Conservation (phyloP, 768 basidiomycete species). For the Xerocomellus intermedius region DNA sequence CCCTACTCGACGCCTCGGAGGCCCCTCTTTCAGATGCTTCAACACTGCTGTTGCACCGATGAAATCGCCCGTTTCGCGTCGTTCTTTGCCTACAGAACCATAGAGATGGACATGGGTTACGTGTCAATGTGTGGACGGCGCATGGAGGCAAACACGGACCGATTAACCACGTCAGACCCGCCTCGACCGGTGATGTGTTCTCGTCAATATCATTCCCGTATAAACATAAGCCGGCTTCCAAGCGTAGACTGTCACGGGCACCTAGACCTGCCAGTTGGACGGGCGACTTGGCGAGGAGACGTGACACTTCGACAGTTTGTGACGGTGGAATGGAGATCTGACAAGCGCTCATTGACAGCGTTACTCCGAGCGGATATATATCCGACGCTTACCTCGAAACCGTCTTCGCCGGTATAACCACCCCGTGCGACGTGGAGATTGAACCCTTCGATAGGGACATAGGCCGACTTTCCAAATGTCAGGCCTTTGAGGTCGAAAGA, state of each 20-base stretch:
- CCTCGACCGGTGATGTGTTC: conserved; percentile 82
- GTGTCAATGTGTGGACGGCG: too few relatives aligned
- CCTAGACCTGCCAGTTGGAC: conserved; percentile 89
- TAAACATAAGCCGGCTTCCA: conserved; percentile 96
- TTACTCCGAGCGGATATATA: neutral
- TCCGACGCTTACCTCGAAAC: conserved; percentile 70
- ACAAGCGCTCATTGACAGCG: neutral
- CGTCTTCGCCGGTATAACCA: conserved; percentile 98
- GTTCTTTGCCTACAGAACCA: conserved; percentile 65
- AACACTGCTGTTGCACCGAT: conserved; percentile 76
- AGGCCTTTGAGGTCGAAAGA: conserved; percentile 70
- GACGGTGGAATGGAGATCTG: conserved; percentile 88
- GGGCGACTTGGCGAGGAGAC: conserved; percentile 53
- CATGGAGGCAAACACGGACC: conserved; percentile 45
- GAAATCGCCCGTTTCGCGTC: conserved; percentile 68
- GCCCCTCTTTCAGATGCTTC: conserved; percentile 77
- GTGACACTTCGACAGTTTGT: conserved; percentile 69
- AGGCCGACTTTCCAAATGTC: conserved; percentile 84
- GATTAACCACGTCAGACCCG: conserved; percentile 90
- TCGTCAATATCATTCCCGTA: conserved; percentile 96
- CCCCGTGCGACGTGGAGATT: conserved; percentile 84
- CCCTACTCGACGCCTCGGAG: conserved; percentile 76
- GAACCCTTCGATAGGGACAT: conserved; percentile 63
- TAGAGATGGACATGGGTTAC: neutral
- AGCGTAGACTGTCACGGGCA: conserved; percentile 87